Conservation (phyloP, 345 rosid species). For the Eucalyptus grandis region DNA sequence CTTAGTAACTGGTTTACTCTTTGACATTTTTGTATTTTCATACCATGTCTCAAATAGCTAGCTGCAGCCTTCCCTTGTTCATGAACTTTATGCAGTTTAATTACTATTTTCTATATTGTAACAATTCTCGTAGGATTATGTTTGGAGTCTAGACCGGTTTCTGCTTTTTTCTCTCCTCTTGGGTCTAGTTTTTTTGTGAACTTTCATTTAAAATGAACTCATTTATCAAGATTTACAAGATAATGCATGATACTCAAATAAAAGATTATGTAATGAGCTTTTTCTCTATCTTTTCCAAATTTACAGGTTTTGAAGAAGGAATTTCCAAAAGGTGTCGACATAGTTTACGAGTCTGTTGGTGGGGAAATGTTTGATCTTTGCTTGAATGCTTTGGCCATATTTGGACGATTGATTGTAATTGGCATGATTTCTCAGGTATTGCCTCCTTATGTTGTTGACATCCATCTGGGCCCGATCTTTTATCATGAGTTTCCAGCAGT, state of each 20-base stretch:
- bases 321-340: conserved; percentile 77
- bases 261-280: neutral
- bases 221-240: neutral
- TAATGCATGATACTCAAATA: neutral
- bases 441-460: neutral
- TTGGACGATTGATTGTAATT: conserved; percentile 72
- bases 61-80: neutral
- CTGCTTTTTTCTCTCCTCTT: neutral
- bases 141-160: neutral
- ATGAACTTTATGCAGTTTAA: neutral
- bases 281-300: neutral
- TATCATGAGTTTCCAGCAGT: neutral
- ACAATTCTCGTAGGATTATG: neutral
- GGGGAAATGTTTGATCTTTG: conserved; percentile 88
- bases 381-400: conserved; percentile 73
- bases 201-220: neutral
- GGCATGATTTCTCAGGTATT: conserved; percentile 99
- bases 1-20: neutral
- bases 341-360: conserved; percentile 91
- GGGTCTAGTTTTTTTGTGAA: neutral
- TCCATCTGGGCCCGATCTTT: neutral
- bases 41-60: neutral
- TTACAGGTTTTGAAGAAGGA: conserved; percentile 72
- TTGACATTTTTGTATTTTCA: neutral
- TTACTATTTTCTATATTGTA: neutral